These are phyloP conservation scores for Cadophora gregata DNA, from an alignment of 2,329 filamentous ascomycete genomes.

Conservation along the genomic window DNA sequence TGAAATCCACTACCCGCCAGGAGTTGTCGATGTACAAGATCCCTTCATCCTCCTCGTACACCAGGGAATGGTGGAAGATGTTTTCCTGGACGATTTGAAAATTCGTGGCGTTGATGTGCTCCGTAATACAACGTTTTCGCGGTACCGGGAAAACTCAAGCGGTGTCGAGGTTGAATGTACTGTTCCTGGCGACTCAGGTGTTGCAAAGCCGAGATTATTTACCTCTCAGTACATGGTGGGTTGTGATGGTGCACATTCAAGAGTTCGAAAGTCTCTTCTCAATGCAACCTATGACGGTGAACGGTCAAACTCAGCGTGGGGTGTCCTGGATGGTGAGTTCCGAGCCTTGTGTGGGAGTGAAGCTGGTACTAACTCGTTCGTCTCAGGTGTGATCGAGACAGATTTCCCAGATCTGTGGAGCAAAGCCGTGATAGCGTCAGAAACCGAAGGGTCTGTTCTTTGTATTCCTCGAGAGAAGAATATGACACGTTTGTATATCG, in stretches of 20 bases:
- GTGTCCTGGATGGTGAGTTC: constrained; percentile 57
- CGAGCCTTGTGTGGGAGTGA: constrained; percentile 37
- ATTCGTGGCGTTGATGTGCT: constrained; percentile 54
- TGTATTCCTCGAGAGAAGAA: constrained; percentile 67
- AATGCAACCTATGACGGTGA: constrained; percentile 64
- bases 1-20: constrained; percentile 48
- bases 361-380: constrained; percentile 49
- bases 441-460: constrained; percentile 59
- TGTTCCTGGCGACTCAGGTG: constrained; percentile 54
- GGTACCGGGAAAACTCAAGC: constrained; percentile 46
- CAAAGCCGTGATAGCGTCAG: constrained; percentile 60
- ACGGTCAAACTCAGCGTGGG: constrained; percentile 62
- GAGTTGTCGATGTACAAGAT: constrained; percentile 39
- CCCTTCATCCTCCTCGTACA: constrained; percentile 57
- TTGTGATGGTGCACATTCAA: constrained; percentile 60
- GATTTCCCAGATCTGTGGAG: constrained; percentile 67
- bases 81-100: constrained; percentile 60
- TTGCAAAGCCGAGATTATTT: constrained; percentile 58
- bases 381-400: constrained; percentile 47
- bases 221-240: constrained; percentile 70
- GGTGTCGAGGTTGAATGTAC: constrained; percentile 48
- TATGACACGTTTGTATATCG: constrained; percentile 68
- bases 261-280: constrained; percentile 56
- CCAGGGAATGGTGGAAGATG: constrained; percentile 52
- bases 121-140: constrained; percentile 50